Base-by-base conservation (phyloP, 2,329 filamentous ascomycete species). In the Ophiocordyceps sinensis region DNA sequence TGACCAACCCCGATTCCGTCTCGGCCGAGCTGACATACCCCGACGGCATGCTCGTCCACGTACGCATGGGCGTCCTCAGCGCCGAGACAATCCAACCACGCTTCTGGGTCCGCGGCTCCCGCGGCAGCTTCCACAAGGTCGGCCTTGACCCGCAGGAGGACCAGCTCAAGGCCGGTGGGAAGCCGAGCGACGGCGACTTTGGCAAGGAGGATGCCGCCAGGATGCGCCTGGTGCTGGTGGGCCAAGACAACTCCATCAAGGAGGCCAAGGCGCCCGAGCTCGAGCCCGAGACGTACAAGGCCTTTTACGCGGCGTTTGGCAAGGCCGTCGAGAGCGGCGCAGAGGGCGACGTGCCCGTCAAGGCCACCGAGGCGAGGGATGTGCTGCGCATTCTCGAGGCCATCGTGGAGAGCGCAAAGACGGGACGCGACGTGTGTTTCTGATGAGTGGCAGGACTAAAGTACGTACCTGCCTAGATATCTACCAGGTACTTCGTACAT, bases 101-200 rank as follows among this genome's bases (percentile, higher is more conserved):
- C 32, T 89, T 79, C 66, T 88, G 84, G 83, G 68, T 88, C 10
- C 68, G 83, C 23, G 85, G 85, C 19, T 75, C 75, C 15, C 77
- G 79, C 59, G 85, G 82, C 1, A 82, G 74, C 53, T 89, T 80
- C 61, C 80, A 75, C 64, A 89, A 88, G 68, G 62, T 65, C 32
- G 67, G 71, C 41, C 66, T 89, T 2, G 85, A 91, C 55, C 65
- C 76, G 1, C 84, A 89, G 59, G 85, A 91, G 62, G 75, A 79
- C 42, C 81, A 86, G 57, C 69, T 88, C 41, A 74, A 74, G 56
- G 67, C 63, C 2, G 83, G 83, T 9, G 59, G 73, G 49, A 71
- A 67, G 55, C 76, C 77, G 7, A 68, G 69, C 0, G 77, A 84
- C 42, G 56, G 66, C 4, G 70, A 64, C 4, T 88, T 85, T 52